Base-by-base conservation (phyloP, 768 basidiomycete genomes). In the Hygrophorus pudorinus region DNA sequence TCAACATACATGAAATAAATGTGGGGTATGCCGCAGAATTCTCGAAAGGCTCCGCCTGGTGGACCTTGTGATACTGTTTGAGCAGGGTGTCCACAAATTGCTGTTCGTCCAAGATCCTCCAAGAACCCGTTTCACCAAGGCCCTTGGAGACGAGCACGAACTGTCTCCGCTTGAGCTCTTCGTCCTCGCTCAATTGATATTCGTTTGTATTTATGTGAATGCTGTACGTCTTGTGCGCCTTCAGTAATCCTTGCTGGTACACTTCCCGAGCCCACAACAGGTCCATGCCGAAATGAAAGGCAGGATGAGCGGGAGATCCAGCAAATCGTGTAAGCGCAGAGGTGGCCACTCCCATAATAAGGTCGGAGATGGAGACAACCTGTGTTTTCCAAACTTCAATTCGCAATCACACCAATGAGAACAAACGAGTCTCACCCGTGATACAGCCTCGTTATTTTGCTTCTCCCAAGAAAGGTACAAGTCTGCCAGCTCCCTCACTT, bases 381-480 rank as follows among this genome's bases (percentile, higher is more conserved):
- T 35, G 33, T 13, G 9, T 35, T 20, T 14, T 14, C n/a, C 12
- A 20, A 28, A 40, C 17, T 42, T 33, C 42, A 42, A 47, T 11
- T 39, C 11, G n/a, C 32, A 24, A 13, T 37, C 28, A 29, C 51
- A 31, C 38, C n/a, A 17, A 40, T n/a, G 2, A 40, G 27, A 40
- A 21, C 9, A 28, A 40, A 21, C 20, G 3, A 28, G 10, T 21
- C 38, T 40, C 44, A 53, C 51, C 45, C 45, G 37, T 16, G 51
- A 50, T 39, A 53, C 49, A 12, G 49, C 51, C 45, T 50, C 51
- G 44, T 53, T 53, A 38, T 45, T 41, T 38, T 48, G 48, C 37
- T 39, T 50, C 51, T 53, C 51, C 51, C 48, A 53, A 34, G 45
- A 34, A 17, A 48, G 39, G 43, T 50, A 53, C 18, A 53, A 29